These are phyloP conservation scores for Xerocomus amazonicus DNA, from an alignment of 1,284 basidiomycete species.

Conservation along the genomic window DNA sequence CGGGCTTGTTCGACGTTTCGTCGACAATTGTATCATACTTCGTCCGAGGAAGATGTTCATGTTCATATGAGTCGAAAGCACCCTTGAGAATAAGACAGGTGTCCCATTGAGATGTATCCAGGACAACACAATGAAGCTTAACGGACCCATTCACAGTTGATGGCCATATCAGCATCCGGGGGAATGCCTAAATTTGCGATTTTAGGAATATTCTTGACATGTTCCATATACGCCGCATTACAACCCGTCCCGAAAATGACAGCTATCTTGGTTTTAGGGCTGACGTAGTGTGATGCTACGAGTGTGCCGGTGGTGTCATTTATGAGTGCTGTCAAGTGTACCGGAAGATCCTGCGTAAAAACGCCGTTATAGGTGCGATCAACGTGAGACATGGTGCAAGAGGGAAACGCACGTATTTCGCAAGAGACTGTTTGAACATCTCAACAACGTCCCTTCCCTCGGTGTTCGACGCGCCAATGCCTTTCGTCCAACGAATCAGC, in stretches of 20 bases:
- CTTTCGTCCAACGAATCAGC: constrained; percentile 98
- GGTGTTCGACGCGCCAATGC: constrained; percentile 89
- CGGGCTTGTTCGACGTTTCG: constrained; percentile 92
- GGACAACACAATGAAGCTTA: not conserved
- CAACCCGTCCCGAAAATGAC: constrained; percentile 98
- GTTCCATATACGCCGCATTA: constrained; percentile 98
- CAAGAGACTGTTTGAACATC: constrained; percentile 86
- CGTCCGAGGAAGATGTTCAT: constrained; percentile 91
- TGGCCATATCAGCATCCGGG: constrained; percentile 77
- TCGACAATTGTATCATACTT: constrained; percentile 95
- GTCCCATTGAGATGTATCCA: not conserved
- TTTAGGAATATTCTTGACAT: constrained; percentile 74
- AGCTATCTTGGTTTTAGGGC: constrained; percentile 86
- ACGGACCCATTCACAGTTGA: constrained; percentile 93
- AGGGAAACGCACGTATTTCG: constrained; percentile 56
- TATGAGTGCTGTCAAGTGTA: constrained; percentile 81
- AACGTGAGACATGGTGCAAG: not conserved
- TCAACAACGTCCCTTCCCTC: constrained; percentile 91
- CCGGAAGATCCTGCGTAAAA: constrained; percentile 57
- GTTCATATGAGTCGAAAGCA: constrained; percentile 95
- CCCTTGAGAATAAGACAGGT: constrained; percentile 50
- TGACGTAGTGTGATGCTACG: constrained; percentile 96
- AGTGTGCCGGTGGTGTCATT: constrained; percentile 98
- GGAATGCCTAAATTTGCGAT: constrained; percentile 75
- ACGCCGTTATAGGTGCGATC: not conserved